These are phyloP conservation scores for Chlamydomonas applanata DNA, from an alignment of 139 green algal genomes.

Conservation along the genomic window DNA sequence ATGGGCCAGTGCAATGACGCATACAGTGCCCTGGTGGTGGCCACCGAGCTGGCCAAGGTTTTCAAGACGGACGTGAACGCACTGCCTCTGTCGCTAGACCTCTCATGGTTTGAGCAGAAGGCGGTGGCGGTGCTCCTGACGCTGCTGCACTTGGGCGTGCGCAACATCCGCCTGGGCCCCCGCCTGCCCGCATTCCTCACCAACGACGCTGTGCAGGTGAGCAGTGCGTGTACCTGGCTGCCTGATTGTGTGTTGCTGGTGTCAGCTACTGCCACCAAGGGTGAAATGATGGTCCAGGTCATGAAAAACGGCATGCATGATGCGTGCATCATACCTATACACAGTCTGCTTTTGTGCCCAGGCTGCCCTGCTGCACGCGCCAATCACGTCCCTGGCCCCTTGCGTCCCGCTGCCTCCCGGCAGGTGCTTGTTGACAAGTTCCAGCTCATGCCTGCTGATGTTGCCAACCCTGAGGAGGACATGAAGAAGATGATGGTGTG, in stretches of 20 bases:
- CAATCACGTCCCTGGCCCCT: no score
- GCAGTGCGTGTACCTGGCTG: no score
- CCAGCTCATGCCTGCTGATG: conserved; percentile 54
- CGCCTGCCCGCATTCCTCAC: conserved; percentile 76
- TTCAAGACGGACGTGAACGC: conserved; percentile 69
- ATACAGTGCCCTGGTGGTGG: conserved; percentile 63
- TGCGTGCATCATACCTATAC: no score
- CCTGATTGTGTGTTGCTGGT: no score
- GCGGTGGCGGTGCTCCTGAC: conserved; percentile 74
- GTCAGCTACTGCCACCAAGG: no score
- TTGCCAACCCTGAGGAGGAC: conserved; percentile 52
- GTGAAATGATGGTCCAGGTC: no score
- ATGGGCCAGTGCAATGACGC: conserved; percentile 74
- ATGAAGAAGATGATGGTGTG: conserved; percentile 58
- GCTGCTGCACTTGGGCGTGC: conserved; percentile 71
- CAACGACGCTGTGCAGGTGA: conserved; percentile 51
- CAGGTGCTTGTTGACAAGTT: conserved; percentile 75
- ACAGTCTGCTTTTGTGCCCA: no score
- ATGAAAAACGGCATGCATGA: no score
- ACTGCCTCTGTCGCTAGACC: conserved; percentile 69
- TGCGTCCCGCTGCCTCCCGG: no score
- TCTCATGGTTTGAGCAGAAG: conserved; percentile 82
- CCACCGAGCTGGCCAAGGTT: conserved; percentile 62
- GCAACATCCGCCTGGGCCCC: conserved; percentile 73
- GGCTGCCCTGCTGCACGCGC: no score